These are phyloP conservation scores for Rhizoclosmatium globosum DNA, from an alignment of 192 early-diverging fungal genomes.

Conservation along the genomic window DNA sequence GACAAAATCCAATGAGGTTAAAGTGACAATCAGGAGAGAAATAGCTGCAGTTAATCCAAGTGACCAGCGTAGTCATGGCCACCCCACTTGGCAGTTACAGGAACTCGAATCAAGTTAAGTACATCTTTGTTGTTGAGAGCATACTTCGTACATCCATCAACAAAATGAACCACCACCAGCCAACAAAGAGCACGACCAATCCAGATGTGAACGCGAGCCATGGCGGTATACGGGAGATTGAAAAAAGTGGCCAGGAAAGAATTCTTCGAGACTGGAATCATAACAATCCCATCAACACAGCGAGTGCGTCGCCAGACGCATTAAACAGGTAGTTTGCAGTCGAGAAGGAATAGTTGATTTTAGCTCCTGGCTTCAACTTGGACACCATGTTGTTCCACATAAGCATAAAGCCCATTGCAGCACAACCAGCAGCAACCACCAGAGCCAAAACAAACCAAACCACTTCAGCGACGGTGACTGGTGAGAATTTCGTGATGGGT, in stretches of 20 bases:
- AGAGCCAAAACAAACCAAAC: constrained; percentile 1
- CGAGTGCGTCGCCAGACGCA: constrained; percentile 24
- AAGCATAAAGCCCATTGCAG: not conserved
- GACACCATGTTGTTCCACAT: not conserved
- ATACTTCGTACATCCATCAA: not conserved
- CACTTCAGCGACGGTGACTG: not conserved
- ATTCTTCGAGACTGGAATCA: constrained; percentile 39
- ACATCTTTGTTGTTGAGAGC: not conserved
- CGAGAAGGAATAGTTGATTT: not conserved
- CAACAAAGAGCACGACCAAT: constrained; percentile 26
- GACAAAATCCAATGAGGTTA: constrained; percentile 33
- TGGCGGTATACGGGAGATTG: constrained; percentile 37
- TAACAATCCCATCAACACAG: constrained; percentile 38
- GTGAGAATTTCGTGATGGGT: not conserved
- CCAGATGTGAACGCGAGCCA: constrained; percentile 32
- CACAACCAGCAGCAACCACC: not conserved
- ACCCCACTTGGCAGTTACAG: constrained; percentile 4
- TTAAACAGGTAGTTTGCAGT: not conserved
- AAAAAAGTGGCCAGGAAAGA: constrained; percentile 29
- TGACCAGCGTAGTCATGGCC: not conserved
- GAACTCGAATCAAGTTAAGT: not conserved
- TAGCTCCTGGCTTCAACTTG: not conserved
- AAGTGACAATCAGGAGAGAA: constrained; percentile 16
- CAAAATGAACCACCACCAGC: constrained; percentile 18
- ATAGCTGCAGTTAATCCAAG: constrained; percentile 20